Evolutionary conservation across 2,329 filamentous ascomycete genomes (phyloP).

Genomic region (Clarireedia homoeocarpa): DNA sequence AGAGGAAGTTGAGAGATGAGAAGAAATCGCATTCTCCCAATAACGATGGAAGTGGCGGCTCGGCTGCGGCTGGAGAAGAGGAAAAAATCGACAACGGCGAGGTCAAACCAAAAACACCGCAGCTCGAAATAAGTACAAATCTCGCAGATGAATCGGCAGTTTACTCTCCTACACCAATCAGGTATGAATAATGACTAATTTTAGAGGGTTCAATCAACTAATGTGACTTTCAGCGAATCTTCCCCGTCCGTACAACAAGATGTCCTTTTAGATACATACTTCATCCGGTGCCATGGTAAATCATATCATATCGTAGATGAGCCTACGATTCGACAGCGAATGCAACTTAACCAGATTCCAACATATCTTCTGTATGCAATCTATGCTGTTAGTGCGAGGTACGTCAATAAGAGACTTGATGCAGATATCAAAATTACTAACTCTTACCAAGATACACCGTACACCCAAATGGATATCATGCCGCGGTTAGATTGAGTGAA

Average conservation of each 20-base stretch:
- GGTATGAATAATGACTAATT: constrained; percentile 28
- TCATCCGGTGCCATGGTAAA: constrained; percentile 70
- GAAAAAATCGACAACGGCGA: constrained; percentile 24
- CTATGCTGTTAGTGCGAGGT: constrained; percentile 57
- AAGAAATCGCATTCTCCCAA: constrained; percentile 35
- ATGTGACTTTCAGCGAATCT: constrained; percentile 33
- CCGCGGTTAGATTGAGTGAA: constrained; percentile 60
- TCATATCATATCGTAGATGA: constrained; percentile 79
- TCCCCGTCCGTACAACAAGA: constrained; percentile 47
- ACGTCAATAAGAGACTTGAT: constrained; percentile 11
- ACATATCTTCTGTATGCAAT: constrained; percentile 46
- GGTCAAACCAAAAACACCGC: constrained; percentile 31
- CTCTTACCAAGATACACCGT: constrained; percentile 53
- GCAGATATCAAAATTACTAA: constrained; percentile 11
- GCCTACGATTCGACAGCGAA: constrained; percentile 60
- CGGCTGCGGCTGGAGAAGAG: constrained; percentile 15
- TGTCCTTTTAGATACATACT: constrained; percentile 68
- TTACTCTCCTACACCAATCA: constrained; percentile 36
- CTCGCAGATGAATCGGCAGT: constrained; percentile 32
- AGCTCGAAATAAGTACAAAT: constrained; percentile 32
- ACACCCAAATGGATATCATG: constrained; percentile 59
- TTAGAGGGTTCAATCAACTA: constrained; percentile 14
- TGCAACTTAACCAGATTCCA: constrained; percentile 51
- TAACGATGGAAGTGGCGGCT: constrained; percentile 15
- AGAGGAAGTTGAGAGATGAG: constrained; percentile 69